phyloP scores from a whole-genome alignment of 345 rosid genomes.

The Citrus maxima region DNA sequence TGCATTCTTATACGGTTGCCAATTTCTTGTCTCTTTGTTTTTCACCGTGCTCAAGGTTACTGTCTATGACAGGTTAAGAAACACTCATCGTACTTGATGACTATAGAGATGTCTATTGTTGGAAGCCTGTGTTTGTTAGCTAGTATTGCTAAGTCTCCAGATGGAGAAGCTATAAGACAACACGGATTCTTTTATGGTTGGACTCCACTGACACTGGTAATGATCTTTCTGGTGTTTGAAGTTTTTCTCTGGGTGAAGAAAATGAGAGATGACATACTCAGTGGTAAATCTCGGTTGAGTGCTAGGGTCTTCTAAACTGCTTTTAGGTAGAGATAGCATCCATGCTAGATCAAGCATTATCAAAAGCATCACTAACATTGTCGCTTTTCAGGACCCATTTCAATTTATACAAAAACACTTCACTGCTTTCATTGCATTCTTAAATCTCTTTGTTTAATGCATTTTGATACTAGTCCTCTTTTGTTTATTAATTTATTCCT shows the following conservation, averaged over 20 bases:
- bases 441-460: not conserved
- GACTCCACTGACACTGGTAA: slow-evolving; percentile 85
- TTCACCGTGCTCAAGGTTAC: slow-evolving; percentile 4
- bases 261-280: not conserved
- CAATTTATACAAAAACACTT: not conserved
- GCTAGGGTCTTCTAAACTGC: not conserved
- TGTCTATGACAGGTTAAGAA: slow-evolving; percentile 68
- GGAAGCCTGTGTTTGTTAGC: slow-evolving; percentile 88
- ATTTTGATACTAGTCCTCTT: not conserved
- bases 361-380: not conserved
- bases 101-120: slow-evolving; percentile 91
- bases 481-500: not conserved
- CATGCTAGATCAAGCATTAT: not conserved
- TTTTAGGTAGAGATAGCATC: not conserved
- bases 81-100: slow-evolving; percentile 94
- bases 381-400: not conserved
- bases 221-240: slow-evolving; percentile 4
- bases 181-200: slow-evolving; percentile 91
- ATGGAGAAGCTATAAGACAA: slow-evolving; percentile 82
- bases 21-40: not conserved
- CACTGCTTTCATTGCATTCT: not conserved
- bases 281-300: not conserved
- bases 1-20: not conserved
- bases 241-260: not conserved
- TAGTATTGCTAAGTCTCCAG: slow-evolving; percentile 88